Evolutionary conservation across 768 basidiomycete genomes (phyloP).

Genomic region (Neoboletus brunneissimus): DNA sequence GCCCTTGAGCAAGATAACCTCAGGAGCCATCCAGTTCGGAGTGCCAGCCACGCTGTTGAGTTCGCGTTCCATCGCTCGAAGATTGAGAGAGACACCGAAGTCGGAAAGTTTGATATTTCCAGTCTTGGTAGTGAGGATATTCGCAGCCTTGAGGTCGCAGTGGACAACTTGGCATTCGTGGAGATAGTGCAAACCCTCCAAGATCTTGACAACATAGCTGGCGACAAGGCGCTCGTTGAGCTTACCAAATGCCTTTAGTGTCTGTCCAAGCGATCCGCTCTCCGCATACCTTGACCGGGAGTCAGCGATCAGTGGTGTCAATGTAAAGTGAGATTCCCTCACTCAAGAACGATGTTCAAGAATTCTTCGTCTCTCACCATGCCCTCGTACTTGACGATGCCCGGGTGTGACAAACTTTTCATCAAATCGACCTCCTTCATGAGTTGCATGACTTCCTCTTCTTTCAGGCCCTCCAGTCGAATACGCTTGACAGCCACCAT

Average conservation of each 20-base stretch:
- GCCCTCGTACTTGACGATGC: constrained; percentile 97
- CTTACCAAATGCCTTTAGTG: constrained; percentile 89
- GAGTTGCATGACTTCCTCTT: constrained; percentile 84
- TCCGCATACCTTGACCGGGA: constrained; percentile 74
- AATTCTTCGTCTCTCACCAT: constrained; percentile 88
- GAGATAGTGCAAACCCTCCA: constrained; percentile 93
- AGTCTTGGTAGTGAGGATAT: constrained; percentile 97
- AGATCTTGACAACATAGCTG: constrained; percentile 91
- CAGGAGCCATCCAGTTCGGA: constrained; percentile 99
- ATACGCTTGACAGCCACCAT: constrained; percentile 99
- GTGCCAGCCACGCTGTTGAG: constrained; percentile 89
- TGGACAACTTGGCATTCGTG: constrained; percentile 90
- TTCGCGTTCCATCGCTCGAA: constrained; percentile 85
- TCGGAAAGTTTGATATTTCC: constrained; percentile 97
- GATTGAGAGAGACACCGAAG: constrained; percentile 95
- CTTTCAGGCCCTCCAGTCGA: constrained; percentile 82
- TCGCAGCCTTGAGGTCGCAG: constrained; percentile 97
- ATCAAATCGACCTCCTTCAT: constrained; percentile 95
- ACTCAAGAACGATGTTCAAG: constrained; percentile 94
- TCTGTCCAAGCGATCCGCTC: constrained; percentile 93
- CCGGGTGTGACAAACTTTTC: constrained; percentile 87
- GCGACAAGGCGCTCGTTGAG: constrained; percentile 91
- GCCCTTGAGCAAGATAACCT: constrained; percentile 93
- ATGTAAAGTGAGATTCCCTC: constrained; percentile 28
- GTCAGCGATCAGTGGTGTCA: constrained; percentile 12